Percentiles rank a stretch among this genome's conserved stretches.
These are phyloP conservation scores for Solanum tarijense DNA, from an alignment of 257 asterid species.

Conservation along the genomic window DNA sequence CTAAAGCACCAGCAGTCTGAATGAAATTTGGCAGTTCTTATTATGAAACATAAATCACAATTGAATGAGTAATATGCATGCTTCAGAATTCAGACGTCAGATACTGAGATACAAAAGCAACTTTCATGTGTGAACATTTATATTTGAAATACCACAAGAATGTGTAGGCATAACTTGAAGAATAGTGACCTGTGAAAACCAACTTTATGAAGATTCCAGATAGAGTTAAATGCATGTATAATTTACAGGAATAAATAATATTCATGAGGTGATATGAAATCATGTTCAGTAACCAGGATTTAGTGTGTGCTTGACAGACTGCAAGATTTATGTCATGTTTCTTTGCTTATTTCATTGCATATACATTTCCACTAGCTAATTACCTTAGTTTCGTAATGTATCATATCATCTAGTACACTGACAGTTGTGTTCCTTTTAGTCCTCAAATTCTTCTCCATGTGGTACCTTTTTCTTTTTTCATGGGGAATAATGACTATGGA, in stretches of 20 bases:
- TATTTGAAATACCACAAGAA: neutral
- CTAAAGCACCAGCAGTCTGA: conserved; percentile 92
- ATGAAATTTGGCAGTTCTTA: neutral
- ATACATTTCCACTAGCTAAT: neutral
- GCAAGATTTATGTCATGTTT: neutral
- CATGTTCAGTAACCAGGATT: neutral
- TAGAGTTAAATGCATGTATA: neutral
- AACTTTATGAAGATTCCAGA: neutral
- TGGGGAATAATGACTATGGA: neutral
- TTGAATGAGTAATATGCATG: neutral
- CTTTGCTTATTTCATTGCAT: neutral
- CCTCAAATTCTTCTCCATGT: neutral
- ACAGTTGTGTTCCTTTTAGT: neutral
- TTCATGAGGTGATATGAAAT: neutral
- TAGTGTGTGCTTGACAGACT: neutral
- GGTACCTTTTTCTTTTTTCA: neutral
- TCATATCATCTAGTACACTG: neutral
- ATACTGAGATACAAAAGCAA: neutral
- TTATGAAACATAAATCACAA: neutral
- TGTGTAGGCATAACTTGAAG: neutral
- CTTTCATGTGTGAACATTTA: neutral
- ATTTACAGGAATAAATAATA: neutral
- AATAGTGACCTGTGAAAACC: neutral
- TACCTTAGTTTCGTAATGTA: neutral
- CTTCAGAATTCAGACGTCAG: neutral